These are phyloP conservation scores for Lentinula sp. DNA, from an alignment of 768 basidiomycete species.

Conservation along the genomic window DNA sequence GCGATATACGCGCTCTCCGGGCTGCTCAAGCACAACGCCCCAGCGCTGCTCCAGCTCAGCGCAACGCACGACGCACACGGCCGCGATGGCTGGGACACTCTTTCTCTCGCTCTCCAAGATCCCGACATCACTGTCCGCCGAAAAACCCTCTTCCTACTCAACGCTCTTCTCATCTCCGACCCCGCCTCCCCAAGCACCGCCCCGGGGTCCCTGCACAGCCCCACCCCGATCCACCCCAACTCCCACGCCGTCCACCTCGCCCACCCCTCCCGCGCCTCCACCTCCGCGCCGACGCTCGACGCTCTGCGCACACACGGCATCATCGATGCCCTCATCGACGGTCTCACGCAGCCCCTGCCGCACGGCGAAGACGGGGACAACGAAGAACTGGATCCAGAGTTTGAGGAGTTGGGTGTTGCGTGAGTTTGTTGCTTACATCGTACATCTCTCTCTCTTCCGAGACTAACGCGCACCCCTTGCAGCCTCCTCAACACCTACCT, in stretches of 20 bases:
- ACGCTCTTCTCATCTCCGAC: conserved; percentile 51
- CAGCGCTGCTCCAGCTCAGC: conserved; percentile 53
- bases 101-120: conserved; percentile 63
- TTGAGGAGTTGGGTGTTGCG: conserved; percentile 8
- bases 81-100: conserved; percentile 58
- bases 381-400: conserved; percentile 41
- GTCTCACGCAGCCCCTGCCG: conserved; percentile 51
- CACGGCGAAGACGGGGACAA: conserved; percentile 64
- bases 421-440: too few species aligned
- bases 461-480: too few species aligned
- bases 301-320: conserved; percentile 45
- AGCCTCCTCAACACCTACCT: conserved; percentile 6
- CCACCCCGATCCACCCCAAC: too few species aligned
- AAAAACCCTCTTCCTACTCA: conserved; percentile 74
- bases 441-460: too few species aligned
- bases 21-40: conserved; percentile 68
- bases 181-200: too few species aligned
- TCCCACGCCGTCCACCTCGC: conserved; percentile 30
- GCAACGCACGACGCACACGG: conserved; percentile 16
- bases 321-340: conserved; percentile 43
- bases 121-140: conserved; percentile 72
- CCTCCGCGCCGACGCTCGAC: conserved; percentile 38
- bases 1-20: conserved; percentile 80
- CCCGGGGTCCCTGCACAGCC: too few species aligned
- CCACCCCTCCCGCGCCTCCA: conserved; percentile 30